Evolutionary conservation across 148 eudicot species (phyloP), one percentile per base, ranked within the genome.

Genomic region (Rhododendron ovatum): DNA sequence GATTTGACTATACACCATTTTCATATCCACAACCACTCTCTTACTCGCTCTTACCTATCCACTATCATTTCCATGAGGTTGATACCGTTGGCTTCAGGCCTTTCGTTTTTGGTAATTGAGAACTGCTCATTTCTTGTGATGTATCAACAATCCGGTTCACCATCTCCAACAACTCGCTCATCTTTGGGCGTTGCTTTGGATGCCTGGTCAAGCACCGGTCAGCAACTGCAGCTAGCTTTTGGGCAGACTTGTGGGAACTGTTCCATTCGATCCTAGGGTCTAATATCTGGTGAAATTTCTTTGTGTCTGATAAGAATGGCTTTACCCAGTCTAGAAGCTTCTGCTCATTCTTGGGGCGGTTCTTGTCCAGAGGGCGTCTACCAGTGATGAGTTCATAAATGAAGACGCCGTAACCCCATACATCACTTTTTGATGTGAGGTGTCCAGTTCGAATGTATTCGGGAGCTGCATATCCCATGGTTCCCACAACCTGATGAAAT

Each of bases 381-480:
- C 99, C 99, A 0, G 99, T 96, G 88, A 96, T 92, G 43, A 96
- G 98, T 87, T 96, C 99, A 59, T 93, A 96, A 10, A 96, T 93
- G 91, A 96, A 96, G 78, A 96, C 94, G 15, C 99, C 99, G 12
- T 93, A 96, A 90, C 99, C 91, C 98, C 98, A 96, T 10, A 95
- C 95, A 82, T 96, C 99, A 75, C 90, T 96, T 89, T 94, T 96
- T 91, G 88, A 88, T 59, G 98, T 96, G 78, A 96, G 95, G 84
- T 92, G 98, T 33, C 98, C 97, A n/a, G 98, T 95, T 89, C 91
- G 91, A 78, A 96, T 84, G 89, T 96, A 96, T 85, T 96, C 99
- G 7, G 99, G 99, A 80, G 99, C 98, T 80, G 99, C 99, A 81
- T 96, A 96, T 83, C 98, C 99, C 91, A 93, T 80, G 3, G 99